These are phyloP conservation scores for Sphaerobolus stellatus DNA, from an alignment of 1,284 basidiomycete species.

Conservation along the genomic window DNA sequence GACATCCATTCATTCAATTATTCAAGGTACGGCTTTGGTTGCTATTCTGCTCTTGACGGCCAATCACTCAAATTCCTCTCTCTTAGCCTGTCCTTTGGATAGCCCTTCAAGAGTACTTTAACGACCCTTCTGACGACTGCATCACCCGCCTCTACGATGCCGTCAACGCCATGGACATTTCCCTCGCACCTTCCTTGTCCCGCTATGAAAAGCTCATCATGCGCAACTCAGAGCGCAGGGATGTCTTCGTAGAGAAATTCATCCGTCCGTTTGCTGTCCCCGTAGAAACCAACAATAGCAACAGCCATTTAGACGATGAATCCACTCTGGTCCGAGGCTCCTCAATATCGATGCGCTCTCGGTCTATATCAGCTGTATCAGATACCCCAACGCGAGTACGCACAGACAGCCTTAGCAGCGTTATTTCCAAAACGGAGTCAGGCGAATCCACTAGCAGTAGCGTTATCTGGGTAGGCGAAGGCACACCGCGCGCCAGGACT, in stretches of 20 bases:
- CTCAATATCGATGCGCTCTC: conserved; percentile 35
- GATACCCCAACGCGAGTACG: conserved; percentile 49
- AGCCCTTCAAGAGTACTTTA: conserved; percentile 94
- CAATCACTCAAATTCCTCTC: conserved; percentile 10
- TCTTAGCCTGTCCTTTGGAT: conserved; percentile 85
- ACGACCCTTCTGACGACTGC: conserved; percentile 82
- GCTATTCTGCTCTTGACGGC: background rate
- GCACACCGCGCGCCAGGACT: conserved; percentile 39
- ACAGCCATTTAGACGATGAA: background rate
- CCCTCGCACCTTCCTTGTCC: conserved; percentile 72
- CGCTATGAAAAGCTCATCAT: conserved; percentile 87
- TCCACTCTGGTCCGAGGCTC: background rate
- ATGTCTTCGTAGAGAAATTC: conserved; percentile 88
- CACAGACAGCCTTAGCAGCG: conserved; percentile 32
- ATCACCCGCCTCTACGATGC: conserved; percentile 88
- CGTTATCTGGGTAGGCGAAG: conserved; percentile 77
- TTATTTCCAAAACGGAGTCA: conserved; percentile 57
- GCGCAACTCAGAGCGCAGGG: conserved; percentile 86
- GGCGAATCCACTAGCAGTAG: conserved; percentile 73
- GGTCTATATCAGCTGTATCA: conserved; percentile 68
- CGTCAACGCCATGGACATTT: conserved; percentile 89
- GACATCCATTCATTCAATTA: conserved; percentile 94
- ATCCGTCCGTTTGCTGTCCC: conserved; percentile 22
- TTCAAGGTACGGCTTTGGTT: conserved; percentile 72
- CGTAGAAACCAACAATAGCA: background rate